Percentiles rank a stretch among this genome's conserved stretches.
phyloP scores from a whole-genome alignment of 2,329 filamentous ascomycete genomes.

The Scedosporium boydii region DNA sequence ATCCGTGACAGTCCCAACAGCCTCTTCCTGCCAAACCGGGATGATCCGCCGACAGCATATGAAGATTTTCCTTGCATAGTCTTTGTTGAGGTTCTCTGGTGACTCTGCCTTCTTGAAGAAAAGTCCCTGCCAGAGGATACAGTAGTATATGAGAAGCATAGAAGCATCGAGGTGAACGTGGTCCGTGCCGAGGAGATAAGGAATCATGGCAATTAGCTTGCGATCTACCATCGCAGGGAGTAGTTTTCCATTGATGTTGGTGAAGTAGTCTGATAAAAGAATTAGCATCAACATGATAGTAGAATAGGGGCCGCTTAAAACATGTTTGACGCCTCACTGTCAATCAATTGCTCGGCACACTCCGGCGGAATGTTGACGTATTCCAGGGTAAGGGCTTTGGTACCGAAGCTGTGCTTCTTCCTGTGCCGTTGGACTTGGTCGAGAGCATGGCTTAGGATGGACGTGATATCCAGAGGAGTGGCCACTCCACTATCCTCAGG shows the following conservation, averaged over 20 bases:
- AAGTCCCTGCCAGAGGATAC: conserved; percentile 3
- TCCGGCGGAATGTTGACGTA: neutral
- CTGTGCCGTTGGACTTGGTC: neutral
- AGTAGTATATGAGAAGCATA: conserved; percentile 5
- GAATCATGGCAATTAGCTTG: neutral
- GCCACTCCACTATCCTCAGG: neutral
- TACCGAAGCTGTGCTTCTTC: neutral
- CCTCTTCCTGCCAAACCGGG: neutral
- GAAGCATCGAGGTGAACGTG: conserved; percentile 3
- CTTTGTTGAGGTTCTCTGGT: neutral
- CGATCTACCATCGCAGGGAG: neutral
- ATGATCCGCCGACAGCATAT: conserved; percentile 1
- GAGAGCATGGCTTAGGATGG: neutral
- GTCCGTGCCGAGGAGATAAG: neutral
- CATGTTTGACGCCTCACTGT: neutral
- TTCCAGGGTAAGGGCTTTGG: neutral
- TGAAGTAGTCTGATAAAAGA: neutral
- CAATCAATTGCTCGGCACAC: neutral
- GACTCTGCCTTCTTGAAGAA: neutral
- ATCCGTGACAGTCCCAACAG: neutral
- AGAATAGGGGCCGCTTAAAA: neutral
- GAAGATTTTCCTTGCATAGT: neutral
- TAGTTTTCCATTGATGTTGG: neutral
- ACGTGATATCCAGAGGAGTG: neutral
- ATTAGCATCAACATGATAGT: neutral